Evolutionary conservation across 192 early-diverging fungal genomes (phyloP).

Genomic region (Coemansia sp.): DNA sequence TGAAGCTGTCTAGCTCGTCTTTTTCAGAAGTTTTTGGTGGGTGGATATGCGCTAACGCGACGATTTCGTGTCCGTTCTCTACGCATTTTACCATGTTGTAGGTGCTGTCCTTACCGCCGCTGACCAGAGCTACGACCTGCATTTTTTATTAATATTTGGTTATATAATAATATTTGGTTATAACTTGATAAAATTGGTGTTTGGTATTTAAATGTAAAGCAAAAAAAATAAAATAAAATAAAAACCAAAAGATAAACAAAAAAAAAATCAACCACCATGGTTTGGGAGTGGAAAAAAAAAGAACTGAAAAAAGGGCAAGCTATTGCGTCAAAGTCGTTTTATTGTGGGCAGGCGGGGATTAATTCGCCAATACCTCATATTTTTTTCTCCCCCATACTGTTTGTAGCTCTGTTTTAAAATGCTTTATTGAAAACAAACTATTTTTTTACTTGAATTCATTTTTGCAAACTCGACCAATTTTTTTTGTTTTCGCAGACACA

Average conservation of each 20-base stretch:
- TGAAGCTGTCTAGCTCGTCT: conserved; percentile 93
- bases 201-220: background rate
- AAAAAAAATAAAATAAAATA: background rate
- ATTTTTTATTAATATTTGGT: conserved; percentile 11
- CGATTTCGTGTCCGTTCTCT: conserved; percentile 87
- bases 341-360: conserved; percentile 4
- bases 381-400: background rate
- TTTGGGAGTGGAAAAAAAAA: no score
- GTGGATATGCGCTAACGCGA: conserved; percentile 90
- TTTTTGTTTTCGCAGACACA: no score
- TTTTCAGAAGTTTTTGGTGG: conserved; percentile 64
- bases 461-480: no score
- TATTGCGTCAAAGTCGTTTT: background rate
- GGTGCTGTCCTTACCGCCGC: conserved; percentile 96
- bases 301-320: background rate
- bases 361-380: background rate
- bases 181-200: background rate
- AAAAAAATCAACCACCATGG: no score
- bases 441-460: background rate
- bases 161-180: background rate
- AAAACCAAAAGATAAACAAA: background rate
- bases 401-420: no score
- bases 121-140: conserved; percentile 57
- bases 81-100: conserved; percentile 96
- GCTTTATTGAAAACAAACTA: no score